These are phyloP conservation scores for Aspergillus fumigatiaffinis DNA, from an alignment of 2,329 filamentous ascomycete species.

Conservation along the genomic window DNA sequence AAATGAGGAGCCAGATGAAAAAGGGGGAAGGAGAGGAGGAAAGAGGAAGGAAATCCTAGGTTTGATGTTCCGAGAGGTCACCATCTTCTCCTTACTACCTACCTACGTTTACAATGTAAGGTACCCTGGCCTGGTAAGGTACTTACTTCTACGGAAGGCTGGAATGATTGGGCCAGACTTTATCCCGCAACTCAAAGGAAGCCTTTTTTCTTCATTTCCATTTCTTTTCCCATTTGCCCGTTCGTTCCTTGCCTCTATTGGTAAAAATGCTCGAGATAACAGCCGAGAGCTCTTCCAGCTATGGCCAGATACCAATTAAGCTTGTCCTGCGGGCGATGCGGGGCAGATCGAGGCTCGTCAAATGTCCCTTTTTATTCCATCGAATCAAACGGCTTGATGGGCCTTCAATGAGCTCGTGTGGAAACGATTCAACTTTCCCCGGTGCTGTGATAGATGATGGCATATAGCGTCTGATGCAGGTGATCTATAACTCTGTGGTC, in stretches of 20 bases:
- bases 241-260: neutral
- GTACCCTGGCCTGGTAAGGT: neutral
- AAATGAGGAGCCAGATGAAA: neutral
- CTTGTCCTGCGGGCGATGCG: slow-evolving; percentile 18
- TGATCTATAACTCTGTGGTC: slow-evolving; percentile 4
- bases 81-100: neutral
- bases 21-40: neutral
- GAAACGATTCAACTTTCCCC: slow-evolving; percentile 10
- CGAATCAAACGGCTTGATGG: slow-evolving; percentile 12
- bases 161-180: slow-evolving; percentile 3
- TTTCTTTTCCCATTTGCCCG: slow-evolving; percentile 1
- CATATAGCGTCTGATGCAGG: slow-evolving; percentile 13
- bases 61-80: neutral
- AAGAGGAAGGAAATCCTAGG: neutral
- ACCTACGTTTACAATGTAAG: neutral
- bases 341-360: slow-evolving; percentile 21
- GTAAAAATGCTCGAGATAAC: neutral
- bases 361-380: neutral
- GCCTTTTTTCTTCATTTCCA: neutral
- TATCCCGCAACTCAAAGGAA: neutral
- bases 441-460: slow-evolving; percentile 10
- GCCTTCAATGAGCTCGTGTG: slow-evolving; percentile 8
- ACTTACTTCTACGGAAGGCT: neutral
- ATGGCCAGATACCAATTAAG: slow-evolving; percentile 14
- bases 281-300: slow-evolving; percentile 1